phyloP scores from a whole-genome alignment of 495 filamentous ascomycete species.

The Trichoderma reesei region DNA sequence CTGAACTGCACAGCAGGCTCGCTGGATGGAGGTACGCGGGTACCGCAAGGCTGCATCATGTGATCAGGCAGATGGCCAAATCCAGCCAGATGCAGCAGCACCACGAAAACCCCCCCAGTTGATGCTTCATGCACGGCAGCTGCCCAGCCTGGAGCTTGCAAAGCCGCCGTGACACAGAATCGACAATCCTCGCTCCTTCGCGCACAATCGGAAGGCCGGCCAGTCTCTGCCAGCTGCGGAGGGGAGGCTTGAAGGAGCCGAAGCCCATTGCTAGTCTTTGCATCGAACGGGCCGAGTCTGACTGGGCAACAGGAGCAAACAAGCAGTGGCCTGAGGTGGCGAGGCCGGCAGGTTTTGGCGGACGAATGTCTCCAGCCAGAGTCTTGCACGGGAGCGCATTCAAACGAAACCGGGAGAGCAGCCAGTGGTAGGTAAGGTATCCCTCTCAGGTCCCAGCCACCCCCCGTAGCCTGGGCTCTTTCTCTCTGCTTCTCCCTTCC shows the following conservation, averaged over 20 bases:
- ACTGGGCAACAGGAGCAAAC: neutral
- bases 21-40: too few relatives aligned
- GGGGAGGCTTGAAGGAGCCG: neutral
- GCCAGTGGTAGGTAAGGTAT: too few relatives aligned
- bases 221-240: neutral
- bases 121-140: neutral
- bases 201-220: neutral
- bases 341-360: too few relatives aligned
- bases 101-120: neutral
- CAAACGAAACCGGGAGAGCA: too few relatives aligned
- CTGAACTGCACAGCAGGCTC: too few relatives aligned
- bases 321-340: neutral
- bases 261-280: neutral
- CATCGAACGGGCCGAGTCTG: neutral
- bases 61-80: constrained; percentile 2
- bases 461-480: neutral
- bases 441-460: too few relatives aligned
- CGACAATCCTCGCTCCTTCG: neutral
- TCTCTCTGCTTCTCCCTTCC: neutral
- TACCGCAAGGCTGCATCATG: neutral
- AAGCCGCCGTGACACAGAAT: neutral
- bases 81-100: neutral
- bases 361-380: too few relatives aligned
- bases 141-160: neutral
- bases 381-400: too few relatives aligned